Conservation (phyloP, 345 rosid genomes). For the Anastatica hierochuntica region DNA sequence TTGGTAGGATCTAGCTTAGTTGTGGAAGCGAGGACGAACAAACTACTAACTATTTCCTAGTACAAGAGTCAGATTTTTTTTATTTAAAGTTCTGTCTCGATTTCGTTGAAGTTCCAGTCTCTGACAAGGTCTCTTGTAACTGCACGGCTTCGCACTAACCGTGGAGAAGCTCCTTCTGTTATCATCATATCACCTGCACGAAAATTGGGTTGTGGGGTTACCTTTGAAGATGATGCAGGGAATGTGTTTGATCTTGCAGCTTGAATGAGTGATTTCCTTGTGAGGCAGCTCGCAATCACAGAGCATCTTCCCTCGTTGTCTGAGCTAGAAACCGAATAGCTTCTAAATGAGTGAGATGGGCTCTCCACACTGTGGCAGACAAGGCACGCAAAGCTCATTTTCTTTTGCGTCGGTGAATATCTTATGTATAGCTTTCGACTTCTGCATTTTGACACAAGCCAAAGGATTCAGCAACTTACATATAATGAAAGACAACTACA, state of each 20-base stretch:
- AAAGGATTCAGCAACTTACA: not conserved
- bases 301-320: constrained; percentile 86
- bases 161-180: constrained; percentile 47
- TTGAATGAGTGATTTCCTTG: constrained; percentile 55
- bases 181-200: constrained; percentile 25
- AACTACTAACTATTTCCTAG: constrained; percentile 16
- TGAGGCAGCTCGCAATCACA: constrained; percentile 59
- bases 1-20: not conserved
- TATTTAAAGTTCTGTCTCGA: constrained; percentile 36
- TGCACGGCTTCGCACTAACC: constrained; percentile 79
- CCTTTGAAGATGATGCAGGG: constrained; percentile 62
- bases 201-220: constrained; percentile 65
- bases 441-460: constrained; percentile 12
- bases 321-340: constrained; percentile 88
- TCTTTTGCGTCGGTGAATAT: not conserved
- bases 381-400: constrained; percentile 85
- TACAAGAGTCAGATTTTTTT: constrained; percentile 1
- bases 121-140: constrained; percentile 86
- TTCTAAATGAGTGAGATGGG: constrained; percentile 85
- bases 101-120: constrained; percentile 92
- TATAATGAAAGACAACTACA: not conserved
- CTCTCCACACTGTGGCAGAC: constrained; percentile 89
- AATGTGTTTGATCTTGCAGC: constrained; percentile 42
- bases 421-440: not conserved
- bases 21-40: not conserved